phyloP scores from a whole-genome alignment of 2,329 filamentous ascomycete genomes.

The Rachicladosporium sp. region DNA sequence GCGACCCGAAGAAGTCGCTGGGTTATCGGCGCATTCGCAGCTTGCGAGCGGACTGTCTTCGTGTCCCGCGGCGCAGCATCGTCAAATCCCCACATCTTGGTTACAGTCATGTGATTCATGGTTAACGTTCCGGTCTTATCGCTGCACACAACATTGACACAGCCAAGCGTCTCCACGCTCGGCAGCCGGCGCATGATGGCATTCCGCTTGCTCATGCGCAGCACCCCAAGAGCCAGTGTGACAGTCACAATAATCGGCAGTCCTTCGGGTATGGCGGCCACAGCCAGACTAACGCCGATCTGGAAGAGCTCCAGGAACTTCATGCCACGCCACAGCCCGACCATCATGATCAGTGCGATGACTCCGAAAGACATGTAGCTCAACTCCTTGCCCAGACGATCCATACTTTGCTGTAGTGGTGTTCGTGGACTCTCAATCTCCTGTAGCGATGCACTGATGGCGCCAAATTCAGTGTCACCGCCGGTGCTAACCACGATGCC shows the following conservation, averaged over 20 bases:
- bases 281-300: constrained; percentile 90
- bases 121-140: constrained; percentile 97
- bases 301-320: constrained; percentile 89
- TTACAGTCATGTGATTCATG: constrained; percentile 96
- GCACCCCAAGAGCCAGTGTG: constrained; percentile 82
- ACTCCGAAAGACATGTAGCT: constrained; percentile 95
- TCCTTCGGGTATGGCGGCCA: constrained; percentile 91
- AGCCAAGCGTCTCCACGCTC: constrained; percentile 92
- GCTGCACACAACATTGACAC: constrained; percentile 98
- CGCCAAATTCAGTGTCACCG: constrained; percentile 85
- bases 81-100: constrained; percentile 88
- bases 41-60: constrained; percentile 38
- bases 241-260: constrained; percentile 97
- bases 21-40: constrained; percentile 57
- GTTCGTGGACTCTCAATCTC: constrained; percentile 93
- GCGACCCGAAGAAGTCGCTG: constrained; percentile 77
- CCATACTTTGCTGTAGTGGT: constrained; percentile 90
- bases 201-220: constrained; percentile 89
- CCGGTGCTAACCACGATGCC: constrained; percentile 97
- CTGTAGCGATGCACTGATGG: constrained; percentile 85
- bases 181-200: constrained; percentile 93
- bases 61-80: constrained; percentile 41
- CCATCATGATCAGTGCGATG: constrained; percentile 81
- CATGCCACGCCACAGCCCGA: constrained; percentile 84
- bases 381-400: constrained; percentile 86